phyloP scores from a whole-genome alignment of 371 early-diverging fungal genomes.

The Coemansia sp. region DNA sequence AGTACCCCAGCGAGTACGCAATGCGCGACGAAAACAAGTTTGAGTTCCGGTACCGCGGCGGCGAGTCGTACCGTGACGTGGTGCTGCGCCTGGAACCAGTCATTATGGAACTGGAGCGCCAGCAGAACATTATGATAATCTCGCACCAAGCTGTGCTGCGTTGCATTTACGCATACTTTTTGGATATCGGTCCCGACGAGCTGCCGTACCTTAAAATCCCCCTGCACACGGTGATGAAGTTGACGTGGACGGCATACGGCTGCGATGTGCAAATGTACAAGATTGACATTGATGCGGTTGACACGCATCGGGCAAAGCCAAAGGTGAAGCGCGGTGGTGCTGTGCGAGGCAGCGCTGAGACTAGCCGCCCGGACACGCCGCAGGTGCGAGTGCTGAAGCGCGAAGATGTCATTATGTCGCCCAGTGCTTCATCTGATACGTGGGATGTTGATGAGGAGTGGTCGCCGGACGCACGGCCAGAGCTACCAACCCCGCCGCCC shows the following conservation, averaged over 20 bases:
- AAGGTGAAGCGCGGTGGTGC: slow-evolving; percentile 40
- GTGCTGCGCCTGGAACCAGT: slow-evolving; percentile 88
- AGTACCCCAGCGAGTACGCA: slow-evolving; percentile 79
- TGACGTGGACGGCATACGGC: slow-evolving; percentile 93
- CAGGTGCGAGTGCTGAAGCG: slow-evolving; percentile 1
- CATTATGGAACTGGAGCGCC: slow-evolving; percentile 97
- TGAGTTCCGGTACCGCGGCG: slow-evolving; percentile 89
- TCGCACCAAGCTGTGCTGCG: slow-evolving; percentile 94
- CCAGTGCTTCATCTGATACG: slow-evolving; percentile 14
- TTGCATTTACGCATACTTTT: slow-evolving; percentile 91
- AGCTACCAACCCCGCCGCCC: slow-evolving; percentile 23
- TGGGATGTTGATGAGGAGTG: slow-evolving; percentile 29
- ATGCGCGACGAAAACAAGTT: slow-evolving; percentile 95
- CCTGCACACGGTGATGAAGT: slow-evolving; percentile 91
- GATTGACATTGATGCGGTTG: slow-evolving; percentile 83
- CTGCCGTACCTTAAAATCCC: slow-evolving; percentile 96
- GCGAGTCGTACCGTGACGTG: slow-evolving; percentile 92
- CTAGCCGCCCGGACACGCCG: slow-evolving; percentile 6
- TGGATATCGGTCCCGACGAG: slow-evolving; percentile 86
- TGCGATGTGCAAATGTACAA: slow-evolving; percentile 87
- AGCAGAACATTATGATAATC: slow-evolving; percentile 92
- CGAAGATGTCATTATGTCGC: background rate
- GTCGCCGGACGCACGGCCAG: slow-evolving; percentile 9
- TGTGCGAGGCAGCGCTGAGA: slow-evolving; percentile 21
- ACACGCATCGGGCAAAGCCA: slow-evolving; percentile 70